Percentiles rank a stretch among this genome's conserved stretches.
Evolutionary conservation across 2,329 filamentous ascomycete species (phyloP).

Genomic region (Tolypocladium paradoxum): DNA sequence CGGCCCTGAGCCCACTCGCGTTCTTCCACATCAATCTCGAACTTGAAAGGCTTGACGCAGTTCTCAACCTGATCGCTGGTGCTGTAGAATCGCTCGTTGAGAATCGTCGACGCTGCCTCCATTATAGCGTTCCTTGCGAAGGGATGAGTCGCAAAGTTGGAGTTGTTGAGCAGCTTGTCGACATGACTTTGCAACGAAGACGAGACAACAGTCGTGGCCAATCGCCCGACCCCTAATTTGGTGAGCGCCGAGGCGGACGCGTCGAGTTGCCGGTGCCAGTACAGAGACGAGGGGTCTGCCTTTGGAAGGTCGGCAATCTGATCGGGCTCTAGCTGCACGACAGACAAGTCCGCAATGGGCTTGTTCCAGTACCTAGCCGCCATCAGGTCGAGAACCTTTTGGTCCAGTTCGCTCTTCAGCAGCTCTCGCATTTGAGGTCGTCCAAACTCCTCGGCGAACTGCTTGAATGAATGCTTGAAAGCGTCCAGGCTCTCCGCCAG

Average conservation of each 20-base stretch:
- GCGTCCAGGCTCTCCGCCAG: constrained; percentile 88
- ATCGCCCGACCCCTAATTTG: constrained; percentile 82
- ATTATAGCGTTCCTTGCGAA: constrained; percentile 89
- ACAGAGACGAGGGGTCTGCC: constrained; percentile 71
- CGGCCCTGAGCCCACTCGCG: constrained; percentile 78
- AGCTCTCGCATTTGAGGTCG: constrained; percentile 80
- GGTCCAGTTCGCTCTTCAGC: constrained; percentile 85
- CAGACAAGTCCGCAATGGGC: constrained; percentile 73
- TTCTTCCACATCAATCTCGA: constrained; percentile 89
- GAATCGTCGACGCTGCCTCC: constrained; percentile 77
- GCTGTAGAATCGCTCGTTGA: constrained; percentile 92
- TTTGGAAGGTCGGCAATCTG: constrained; percentile 70
- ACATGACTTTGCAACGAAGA: constrained; percentile 78
- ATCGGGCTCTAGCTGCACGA: constrained; percentile 56
- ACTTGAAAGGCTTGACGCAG: constrained; percentile 98
- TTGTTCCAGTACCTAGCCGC: constrained; percentile 97
- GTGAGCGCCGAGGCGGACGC: constrained; percentile 83
- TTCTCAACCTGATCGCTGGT: constrained; percentile 98
- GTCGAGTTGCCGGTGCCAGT: constrained; percentile 92
- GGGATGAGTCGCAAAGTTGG: constrained; percentile 81
- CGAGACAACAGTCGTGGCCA: constrained; percentile 86
- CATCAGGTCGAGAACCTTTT: constrained; percentile 85
- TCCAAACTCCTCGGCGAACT: constrained; percentile 82
- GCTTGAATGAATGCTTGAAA: constrained; percentile 97
- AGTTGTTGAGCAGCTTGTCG: constrained; percentile 65